Base-by-base conservation (phyloP, 2,329 filamentous ascomycete species). In the Pezicula carpinea region DNA sequence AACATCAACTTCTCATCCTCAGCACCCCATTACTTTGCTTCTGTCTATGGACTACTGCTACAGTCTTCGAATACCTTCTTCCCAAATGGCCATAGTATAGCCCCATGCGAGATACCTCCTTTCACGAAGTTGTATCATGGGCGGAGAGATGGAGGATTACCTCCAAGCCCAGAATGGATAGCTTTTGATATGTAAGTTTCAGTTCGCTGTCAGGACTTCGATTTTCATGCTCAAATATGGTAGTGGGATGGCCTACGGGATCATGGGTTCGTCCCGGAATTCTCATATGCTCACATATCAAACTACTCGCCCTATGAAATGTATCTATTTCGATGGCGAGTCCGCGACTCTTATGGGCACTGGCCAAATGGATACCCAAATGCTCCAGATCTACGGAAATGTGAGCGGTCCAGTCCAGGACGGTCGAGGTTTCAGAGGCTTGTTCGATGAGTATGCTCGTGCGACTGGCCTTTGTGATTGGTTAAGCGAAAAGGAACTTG, bases 61-160 rank as follows among this genome's bases (percentile, higher is more conserved):
- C 71, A 76, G 60, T 74, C 70, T 69, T 62, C 69, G 33, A 76
- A 76, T 59, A 75, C 73, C 1, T 70, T 75, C 55, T 75, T 74
- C 41, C 72, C 73, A 7, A 72, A 71, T 50, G 74, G 74, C 6
- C 71, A 77, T 54, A 66, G 66, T 26, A 66, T 77, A 43, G 70
- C 69, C 0, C 67, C 72, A 4, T 72, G 69, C 51, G 66, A 69
- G 32, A 65, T 77, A 4, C 67, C 71, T 4, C 62, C 69, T 11
- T 70, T 68, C 49, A 75, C 73, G 8, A 65, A 71, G 46, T 59
- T 77, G 32, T 75, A 76, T 59, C 74, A 77, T 56, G 74, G 73
- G 11, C 60, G 72, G 35, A 60, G 59, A 51, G 70, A 73, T 49
- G 59, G 46, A 10, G 58, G 68, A 5, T 50, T 65, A 4, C 68